Percentiles rank a stretch among this genome's conserved stretches.
These are phyloP conservation scores for Aspergillus aculeatus DNA, from an alignment of 2,329 filamentous ascomycete species.

Conservation along the genomic window DNA sequence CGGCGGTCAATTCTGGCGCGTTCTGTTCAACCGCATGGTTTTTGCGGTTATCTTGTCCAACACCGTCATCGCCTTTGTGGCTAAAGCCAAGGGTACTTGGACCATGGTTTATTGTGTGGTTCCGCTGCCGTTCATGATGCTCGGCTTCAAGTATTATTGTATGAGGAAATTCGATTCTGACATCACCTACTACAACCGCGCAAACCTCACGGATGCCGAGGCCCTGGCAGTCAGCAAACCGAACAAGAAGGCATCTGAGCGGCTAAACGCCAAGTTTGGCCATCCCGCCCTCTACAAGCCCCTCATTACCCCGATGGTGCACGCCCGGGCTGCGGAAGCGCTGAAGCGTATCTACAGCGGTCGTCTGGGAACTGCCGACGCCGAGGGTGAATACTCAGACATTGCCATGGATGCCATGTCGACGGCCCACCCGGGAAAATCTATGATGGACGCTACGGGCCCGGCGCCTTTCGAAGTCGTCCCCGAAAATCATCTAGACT, in stretches of 20 bases:
- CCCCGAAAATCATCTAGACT: slow-evolving; percentile 80
- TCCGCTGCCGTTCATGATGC: slow-evolving; percentile 74
- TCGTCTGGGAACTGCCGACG: slow-evolving; percentile 59
- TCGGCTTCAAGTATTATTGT: slow-evolving; percentile 87
- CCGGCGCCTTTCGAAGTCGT: slow-evolving; percentile 85
- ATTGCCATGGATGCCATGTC: slow-evolving; percentile 79
- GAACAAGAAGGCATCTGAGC: slow-evolving; percentile 50
- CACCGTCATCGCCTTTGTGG: slow-evolving; percentile 71
- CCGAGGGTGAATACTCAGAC: slow-evolving; percentile 62
- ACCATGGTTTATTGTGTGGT: slow-evolving; percentile 66
- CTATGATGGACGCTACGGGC: slow-evolving; percentile 25
- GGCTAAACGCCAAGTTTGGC: slow-evolving; percentile 77
- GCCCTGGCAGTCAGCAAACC: slow-evolving; percentile 35
- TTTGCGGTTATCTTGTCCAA: slow-evolving; percentile 79
- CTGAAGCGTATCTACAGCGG: slow-evolving; percentile 84
- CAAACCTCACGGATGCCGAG: slow-evolving; percentile 56
- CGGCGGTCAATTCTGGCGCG: slow-evolving; percentile 87
- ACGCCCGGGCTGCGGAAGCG: slow-evolving; percentile 82
- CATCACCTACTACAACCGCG: slow-evolving; percentile 75
- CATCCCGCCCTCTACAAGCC: slow-evolving; percentile 88
- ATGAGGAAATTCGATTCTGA: slow-evolving; percentile 70
- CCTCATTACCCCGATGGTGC: slow-evolving; percentile 92
- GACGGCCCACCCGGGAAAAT: slow-evolving; percentile 57
- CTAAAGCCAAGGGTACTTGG: slow-evolving; percentile 67
- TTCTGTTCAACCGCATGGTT: slow-evolving; percentile 88